Base-by-base conservation (phyloP, 345 rosid species). In the Salix brachista region DNA sequence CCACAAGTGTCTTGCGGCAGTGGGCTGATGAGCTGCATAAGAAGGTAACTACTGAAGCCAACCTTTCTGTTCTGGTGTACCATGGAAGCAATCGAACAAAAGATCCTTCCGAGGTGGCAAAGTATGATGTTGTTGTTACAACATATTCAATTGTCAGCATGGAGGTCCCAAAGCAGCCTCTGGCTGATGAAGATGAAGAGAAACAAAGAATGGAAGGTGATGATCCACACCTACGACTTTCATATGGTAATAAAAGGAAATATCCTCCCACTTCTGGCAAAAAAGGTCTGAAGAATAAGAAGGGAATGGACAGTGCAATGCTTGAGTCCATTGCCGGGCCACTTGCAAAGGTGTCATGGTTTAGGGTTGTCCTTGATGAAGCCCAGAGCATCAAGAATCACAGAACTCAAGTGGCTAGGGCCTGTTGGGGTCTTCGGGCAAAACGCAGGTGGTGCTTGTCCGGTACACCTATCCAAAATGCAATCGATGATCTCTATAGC, bases 371-470 rank as follows among this genome's bases (percentile, higher is more conserved):
- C 69, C 81, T 96, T 75, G 99, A 96, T 78, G 99, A 96, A 86
- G 99, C 99, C 36, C 99, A 96, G 83, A 91, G 98, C 82, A 96
- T 96, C 74, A 96, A 96, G 87, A 93, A 96, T 86, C 88, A 89
- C 87, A 92, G 87, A 84, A 96, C 99, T 77, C 99, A 91, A 80
- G 97, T 90, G 71, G 99, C 99, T 58, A 91, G 98, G 79, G 98
- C 99, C 56, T 96, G 99, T 77, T 95, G 97, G 97, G 97, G 96
- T 37, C 99, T 95, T 81, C 97, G 99, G 30, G 97, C 99, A 42
- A 96, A 96, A 82, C 94, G 96, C 28, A 86, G 99, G 78, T 96
- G 99, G 99, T 96, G 99, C 85, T 90, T 96, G 83, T 96, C 99
- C 3, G 99, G 99, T 70, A 96, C 99, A 75, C 99, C 99, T 67